Conservation (phyloP, 345 rosid genomes). For the Leavenworthia alabamica region DNA sequence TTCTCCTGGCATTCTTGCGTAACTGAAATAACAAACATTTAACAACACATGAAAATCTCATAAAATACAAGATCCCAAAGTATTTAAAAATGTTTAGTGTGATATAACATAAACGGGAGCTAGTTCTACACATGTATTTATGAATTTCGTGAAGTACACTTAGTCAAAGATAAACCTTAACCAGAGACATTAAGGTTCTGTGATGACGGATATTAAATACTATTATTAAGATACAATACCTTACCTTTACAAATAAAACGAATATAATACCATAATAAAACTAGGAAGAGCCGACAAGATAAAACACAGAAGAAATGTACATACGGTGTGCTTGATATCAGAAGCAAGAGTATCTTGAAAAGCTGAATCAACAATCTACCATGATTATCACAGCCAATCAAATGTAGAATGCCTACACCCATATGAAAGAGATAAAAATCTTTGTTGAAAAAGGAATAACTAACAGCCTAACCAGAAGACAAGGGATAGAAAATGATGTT, state of each 20-base stretch:
- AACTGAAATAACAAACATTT: slow-evolving; percentile 41
- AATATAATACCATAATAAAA: neutral
- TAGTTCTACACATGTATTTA: slow-evolving; percentile 1
- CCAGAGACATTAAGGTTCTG: neutral
- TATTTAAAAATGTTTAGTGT: neutral
- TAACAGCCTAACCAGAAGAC: neutral
- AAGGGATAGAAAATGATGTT: slow-evolving; percentile 8
- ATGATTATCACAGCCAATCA: slow-evolving; percentile 64
- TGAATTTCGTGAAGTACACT: neutral
- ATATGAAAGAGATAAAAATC: slow-evolving; percentile 1
- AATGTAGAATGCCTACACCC: slow-evolving; percentile 63
- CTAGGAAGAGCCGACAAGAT: slow-evolving; percentile 3
- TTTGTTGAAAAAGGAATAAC: neutral
- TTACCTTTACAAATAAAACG: neutral
- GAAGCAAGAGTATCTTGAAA: slow-evolving; percentile 73
- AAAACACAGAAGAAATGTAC: slow-evolving; percentile 32
- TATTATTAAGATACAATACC: slow-evolving; percentile 4
- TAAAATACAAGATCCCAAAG: slow-evolving; percentile 7
- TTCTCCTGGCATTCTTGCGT: slow-evolving; percentile 80
- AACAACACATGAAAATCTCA: slow-evolving; percentile 17
- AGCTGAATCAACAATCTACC: slow-evolving; percentile 62
- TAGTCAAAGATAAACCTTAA: slow-evolving; percentile 13
- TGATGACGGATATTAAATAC: neutral
- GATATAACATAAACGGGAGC: slow-evolving; percentile 3
- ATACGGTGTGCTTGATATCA: slow-evolving; percentile 88